Evolutionary conservation across 805 yeast genomes (phyloP).

Genomic region (Schizosaccharomyces cryophilus): DNA sequence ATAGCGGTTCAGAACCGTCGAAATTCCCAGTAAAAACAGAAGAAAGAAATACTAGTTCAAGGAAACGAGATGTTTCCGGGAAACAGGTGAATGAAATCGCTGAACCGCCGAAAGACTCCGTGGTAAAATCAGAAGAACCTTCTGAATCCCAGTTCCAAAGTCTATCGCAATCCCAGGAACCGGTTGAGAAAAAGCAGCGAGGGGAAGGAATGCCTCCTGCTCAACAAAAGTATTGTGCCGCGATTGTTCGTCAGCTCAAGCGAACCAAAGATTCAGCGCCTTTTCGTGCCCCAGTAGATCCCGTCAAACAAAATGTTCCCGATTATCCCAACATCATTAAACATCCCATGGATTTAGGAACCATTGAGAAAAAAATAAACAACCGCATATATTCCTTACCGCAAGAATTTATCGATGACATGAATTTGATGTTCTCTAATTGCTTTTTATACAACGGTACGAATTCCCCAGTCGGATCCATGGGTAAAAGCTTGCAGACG

Average conservation of each 20-base stretch:
- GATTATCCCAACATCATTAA: slow-evolving; percentile 77
- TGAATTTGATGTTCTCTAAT: slow-evolving; percentile 86
- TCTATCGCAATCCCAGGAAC: background rate
- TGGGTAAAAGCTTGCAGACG: slow-evolving; percentile 78
- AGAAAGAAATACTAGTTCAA: background rate
- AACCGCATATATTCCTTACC: slow-evolving; percentile 61
- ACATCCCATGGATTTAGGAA: slow-evolving; percentile 87
- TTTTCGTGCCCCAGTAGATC: slow-evolving; percentile 74
- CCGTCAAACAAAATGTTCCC: slow-evolving; percentile 67
- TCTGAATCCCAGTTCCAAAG: no score
- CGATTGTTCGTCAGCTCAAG: slow-evolving; percentile 64
- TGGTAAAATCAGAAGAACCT: no score
- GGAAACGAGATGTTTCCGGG: background rate
- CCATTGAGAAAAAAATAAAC: slow-evolving; percentile 76
- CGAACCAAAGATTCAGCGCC: slow-evolving; percentile 83
- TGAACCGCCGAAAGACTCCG: background rate
- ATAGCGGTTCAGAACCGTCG: background rate
- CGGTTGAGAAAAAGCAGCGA: background rate
- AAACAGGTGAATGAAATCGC: background rate
- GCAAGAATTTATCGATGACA: slow-evolving; percentile 76
- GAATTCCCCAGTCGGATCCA: slow-evolving; percentile 57
- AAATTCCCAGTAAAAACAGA: background rate
- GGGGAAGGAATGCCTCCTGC: slow-evolving; percentile 25
- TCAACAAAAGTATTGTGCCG: slow-evolving; percentile 55
- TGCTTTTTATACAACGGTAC: slow-evolving; percentile 77